Evolutionary conservation across 1,284 basidiomycete genomes (phyloP).

Genomic region (Puccinia polysora): DNA sequence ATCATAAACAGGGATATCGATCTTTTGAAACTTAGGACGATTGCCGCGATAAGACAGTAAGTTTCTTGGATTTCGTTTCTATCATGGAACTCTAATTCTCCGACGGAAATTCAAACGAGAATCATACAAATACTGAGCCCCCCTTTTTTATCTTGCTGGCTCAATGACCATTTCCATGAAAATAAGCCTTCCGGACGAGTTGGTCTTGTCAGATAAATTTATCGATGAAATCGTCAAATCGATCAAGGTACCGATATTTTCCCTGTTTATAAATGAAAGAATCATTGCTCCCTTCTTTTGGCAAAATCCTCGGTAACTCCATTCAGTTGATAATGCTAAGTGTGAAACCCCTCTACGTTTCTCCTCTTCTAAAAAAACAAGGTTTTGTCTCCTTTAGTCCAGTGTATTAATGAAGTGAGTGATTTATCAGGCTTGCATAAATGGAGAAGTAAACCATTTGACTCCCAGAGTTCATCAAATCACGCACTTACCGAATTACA

Average conservation of each 20-base stretch:
- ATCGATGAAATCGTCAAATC: slow-evolving; percentile 22
- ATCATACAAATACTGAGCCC: not conserved
- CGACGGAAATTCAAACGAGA: not conserved
- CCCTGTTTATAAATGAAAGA: not conserved
- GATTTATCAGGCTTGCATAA: not conserved
- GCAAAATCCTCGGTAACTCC: not conserved
- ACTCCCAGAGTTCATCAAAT: too few relatives aligned
- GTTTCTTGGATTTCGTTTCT: not conserved
- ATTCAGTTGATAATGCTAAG: not conserved
- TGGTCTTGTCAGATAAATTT: slow-evolving; percentile 16
- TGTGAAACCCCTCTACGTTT: not conserved
- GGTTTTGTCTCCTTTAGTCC: slow-evolving; percentile 22
- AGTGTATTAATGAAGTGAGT: slow-evolving; percentile 29
- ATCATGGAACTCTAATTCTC: not conserved
- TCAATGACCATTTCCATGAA: not conserved
- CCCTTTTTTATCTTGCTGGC: not conserved
- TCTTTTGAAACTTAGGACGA: slow-evolving; percentile 21
- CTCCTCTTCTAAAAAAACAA: too few relatives aligned
- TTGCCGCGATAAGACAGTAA: slow-evolving; percentile 25
- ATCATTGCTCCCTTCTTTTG: not conserved
- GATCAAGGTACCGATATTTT: slow-evolving; percentile 4
- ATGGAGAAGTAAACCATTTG: too few relatives aligned
- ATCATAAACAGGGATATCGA: slow-evolving; percentile 16
- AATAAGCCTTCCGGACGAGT: slow-evolving; percentile 13
- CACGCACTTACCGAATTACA: too few relatives aligned